These are phyloP conservation scores for Adansonia gregorii DNA, from an alignment of 441 rosid species.

Conservation along the genomic window DNA sequence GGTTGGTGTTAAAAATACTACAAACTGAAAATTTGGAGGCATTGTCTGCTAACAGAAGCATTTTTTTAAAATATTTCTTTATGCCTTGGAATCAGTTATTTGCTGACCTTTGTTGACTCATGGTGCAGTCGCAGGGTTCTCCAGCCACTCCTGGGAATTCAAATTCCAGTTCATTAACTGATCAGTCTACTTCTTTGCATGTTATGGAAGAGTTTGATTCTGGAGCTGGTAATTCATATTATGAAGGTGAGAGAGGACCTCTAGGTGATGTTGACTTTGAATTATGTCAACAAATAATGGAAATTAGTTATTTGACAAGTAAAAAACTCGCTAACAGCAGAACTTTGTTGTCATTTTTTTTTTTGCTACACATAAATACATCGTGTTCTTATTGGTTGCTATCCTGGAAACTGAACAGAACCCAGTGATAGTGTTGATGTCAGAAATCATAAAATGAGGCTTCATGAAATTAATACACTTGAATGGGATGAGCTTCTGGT, in stretches of 20 bases:
- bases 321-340: neutral
- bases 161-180: constrained; percentile 79
- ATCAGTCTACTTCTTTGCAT: constrained; percentile 57
- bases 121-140: constrained; percentile 63
- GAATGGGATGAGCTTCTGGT: constrained; percentile 96
- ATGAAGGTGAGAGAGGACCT: constrained; percentile 21
- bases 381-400: constrained; percentile 27
- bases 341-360: neutral
- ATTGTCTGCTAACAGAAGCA: neutral
- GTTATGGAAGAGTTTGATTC: constrained; percentile 79
- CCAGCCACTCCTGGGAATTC: constrained; percentile 87
- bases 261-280: constrained; percentile 36
- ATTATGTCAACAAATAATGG: constrained; percentile 7
- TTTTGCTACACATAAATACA: neutral
- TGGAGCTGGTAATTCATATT: constrained; percentile 41
- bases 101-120: constrained; percentile 25
- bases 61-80: constrained; percentile 10
- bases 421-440: constrained; percentile 47
- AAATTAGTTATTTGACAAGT: constrained; percentile 18
- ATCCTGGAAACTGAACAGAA: constrained; percentile 48
- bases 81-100: neutral
- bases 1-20: constrained; percentile 54
- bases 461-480: constrained; percentile 92
- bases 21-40: neutral
- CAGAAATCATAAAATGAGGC: constrained; percentile 68